Percentiles rank a stretch among this genome's conserved stretches.
Conservation (phyloP, 768 basidiomycete species). For the Bullera alba region DNA sequence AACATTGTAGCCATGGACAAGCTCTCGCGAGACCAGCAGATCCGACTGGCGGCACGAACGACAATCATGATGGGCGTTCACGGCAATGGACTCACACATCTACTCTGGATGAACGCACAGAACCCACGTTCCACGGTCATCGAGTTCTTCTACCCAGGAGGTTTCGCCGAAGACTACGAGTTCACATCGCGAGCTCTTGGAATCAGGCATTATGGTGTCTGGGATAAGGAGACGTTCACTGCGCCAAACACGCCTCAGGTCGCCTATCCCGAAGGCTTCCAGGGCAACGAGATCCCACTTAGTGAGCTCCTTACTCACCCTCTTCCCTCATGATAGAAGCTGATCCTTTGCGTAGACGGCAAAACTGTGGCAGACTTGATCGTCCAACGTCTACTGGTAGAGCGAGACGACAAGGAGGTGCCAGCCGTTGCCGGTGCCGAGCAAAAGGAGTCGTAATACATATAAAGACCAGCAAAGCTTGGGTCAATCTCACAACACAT, state of each 20-base stretch:
- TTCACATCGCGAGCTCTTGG: constrained; percentile 75
- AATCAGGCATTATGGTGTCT: constrained; percentile 73
- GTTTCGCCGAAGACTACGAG: constrained; percentile 80
- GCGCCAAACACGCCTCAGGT: constrained; percentile 64
- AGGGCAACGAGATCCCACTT: constrained; percentile 79
- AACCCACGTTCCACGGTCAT: constrained; percentile 71
- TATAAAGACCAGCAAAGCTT: no score
- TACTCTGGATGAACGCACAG: constrained; percentile 70
- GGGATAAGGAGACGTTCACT: constrained; percentile 71
- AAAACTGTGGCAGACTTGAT: constrained; percentile 36
- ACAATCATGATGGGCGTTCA: constrained; percentile 53
- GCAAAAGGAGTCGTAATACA: neutral
- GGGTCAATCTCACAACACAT: no score
- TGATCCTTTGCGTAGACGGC: constrained; percentile 17
- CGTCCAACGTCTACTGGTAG: constrained; percentile 34
- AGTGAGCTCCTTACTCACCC: constrained; percentile 49
- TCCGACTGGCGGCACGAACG: constrained; percentile 70
- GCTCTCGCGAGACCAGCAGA: constrained; percentile 70
- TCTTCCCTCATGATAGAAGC: neutral
- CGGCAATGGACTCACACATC: constrained; percentile 58
- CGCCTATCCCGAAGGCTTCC: constrained; percentile 80
- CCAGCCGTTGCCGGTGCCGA: neutral
- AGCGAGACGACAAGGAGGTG: constrained; percentile 12
- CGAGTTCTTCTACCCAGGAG: constrained; percentile 72
- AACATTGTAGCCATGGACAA: constrained; percentile 81